These are phyloP conservation scores for Parathielavia appendiculata DNA, from an alignment of 495 filamentous ascomycete genomes.

Conservation along the genomic window DNA sequence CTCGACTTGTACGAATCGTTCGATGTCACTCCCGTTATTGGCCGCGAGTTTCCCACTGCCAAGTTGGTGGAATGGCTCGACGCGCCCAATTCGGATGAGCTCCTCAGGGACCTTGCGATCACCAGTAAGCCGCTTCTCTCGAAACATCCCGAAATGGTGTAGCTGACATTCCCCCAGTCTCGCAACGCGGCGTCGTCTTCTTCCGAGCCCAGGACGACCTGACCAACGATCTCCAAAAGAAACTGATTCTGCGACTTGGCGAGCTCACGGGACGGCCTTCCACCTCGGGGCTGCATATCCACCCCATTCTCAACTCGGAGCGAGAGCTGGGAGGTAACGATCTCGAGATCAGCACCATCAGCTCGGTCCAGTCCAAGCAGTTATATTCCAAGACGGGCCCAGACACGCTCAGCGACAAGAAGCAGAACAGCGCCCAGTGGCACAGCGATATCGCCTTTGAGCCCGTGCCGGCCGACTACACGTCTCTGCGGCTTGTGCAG, in stretches of 20 bases:
- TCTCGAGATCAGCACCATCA: slow-evolving; percentile 67
- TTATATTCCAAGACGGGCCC: slow-evolving; percentile 38
- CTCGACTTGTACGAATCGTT: slow-evolving; percentile 56
- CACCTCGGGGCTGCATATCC: slow-evolving; percentile 62
- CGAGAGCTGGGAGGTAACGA: slow-evolving; percentile 58
- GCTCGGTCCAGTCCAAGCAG: slow-evolving; percentile 52
- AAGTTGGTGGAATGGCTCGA: slow-evolving; percentile 59
- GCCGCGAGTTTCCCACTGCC: slow-evolving; percentile 58
- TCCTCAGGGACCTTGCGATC: slow-evolving; percentile 63
- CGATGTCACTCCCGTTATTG: slow-evolving; percentile 65
- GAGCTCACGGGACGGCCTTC: slow-evolving; percentile 58
- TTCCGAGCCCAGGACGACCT: slow-evolving; percentile 64
- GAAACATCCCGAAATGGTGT: neutral
- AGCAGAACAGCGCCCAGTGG: slow-evolving; percentile 46
- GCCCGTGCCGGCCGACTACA: slow-evolving; percentile 59
- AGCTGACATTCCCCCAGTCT: slow-evolving; percentile 48
- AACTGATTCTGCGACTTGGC: slow-evolving; percentile 58
- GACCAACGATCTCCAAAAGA: slow-evolving; percentile 49
- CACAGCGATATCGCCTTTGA: slow-evolving; percentile 66
- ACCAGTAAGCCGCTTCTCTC: slow-evolving; percentile 46
- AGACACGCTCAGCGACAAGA: slow-evolving; percentile 28
- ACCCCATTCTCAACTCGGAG: slow-evolving; percentile 59
- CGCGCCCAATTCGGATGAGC: slow-evolving; percentile 60
- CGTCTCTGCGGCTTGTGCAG: slow-evolving; percentile 52
- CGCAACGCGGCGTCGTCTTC: slow-evolving; percentile 74